Base-by-base conservation (phyloP, 768 basidiomycete species). In the Asterophora lycoperdoides region DNA sequence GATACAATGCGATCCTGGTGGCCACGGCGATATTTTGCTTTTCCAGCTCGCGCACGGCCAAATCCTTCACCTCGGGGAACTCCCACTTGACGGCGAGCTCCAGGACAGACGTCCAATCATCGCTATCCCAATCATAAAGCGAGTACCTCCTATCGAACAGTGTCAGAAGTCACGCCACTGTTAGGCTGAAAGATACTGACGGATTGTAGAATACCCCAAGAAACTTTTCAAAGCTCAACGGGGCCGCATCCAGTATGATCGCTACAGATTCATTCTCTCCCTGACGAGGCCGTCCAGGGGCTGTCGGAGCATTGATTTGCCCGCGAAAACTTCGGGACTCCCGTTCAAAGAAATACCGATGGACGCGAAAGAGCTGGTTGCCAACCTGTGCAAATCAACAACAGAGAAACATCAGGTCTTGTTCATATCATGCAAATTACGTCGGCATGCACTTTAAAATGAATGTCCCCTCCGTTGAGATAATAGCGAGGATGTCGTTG, bases 341-440 rank as follows among this genome's bases (percentile, higher is more conserved):
- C 0, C 84, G 68, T n/a, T 72, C 70, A 33, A 87, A 83, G 41
- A 85, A 84, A 37, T 77, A 80, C 1, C 76, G 70, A 49, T 85
- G 83, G 0, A 87, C 71, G 0, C 76, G 67, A 52, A 82, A 86
- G 0, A 77, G 64, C 4, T 69, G 62, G 46, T 80, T 73, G 41
- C 82, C 80, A 13, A 79, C 78, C 84, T 86, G 44, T 17, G 35
- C 19, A 30, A 38, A 26, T 23, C 10, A 3, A 23, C 23, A 23
- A 23, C 3, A 23, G 17, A n/a, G 34, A 30, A 28, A 35, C 29
- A 37, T 17, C 29, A 41, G 39, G 14, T 17, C 11, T 17, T 4
- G 2, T 19, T 35, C 5, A 8, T 33, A 20, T 30, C 32, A 9
- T 11, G 49, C 18, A 3, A 15, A 41, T 34, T 3, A 49, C 33